Percentiles rank a stretch among this genome's conserved stretches.
Evolutionary conservation across 2,329 filamentous ascomycete genomes (phyloP).

Genomic region (Gnomoniopsis smithogilvyi): DNA sequence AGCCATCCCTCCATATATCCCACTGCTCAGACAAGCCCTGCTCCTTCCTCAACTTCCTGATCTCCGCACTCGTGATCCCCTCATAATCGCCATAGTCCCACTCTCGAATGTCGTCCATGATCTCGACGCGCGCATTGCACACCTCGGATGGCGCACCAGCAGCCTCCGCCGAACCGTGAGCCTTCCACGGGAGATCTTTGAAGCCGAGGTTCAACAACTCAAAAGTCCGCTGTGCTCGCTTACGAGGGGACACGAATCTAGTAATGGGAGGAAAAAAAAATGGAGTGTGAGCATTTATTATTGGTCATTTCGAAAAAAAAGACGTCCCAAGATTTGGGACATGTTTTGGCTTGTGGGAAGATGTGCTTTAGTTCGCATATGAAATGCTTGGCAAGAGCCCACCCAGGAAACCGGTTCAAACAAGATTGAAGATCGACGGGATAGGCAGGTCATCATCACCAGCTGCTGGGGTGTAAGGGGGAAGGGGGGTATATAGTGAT

Average conservation of each 20-base stretch:
- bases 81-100: slow-evolving; percentile 91
- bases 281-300: too few species aligned
- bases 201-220: slow-evolving; percentile 78
- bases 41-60: slow-evolving; percentile 54
- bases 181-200: slow-evolving; percentile 69
- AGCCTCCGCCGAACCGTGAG: slow-evolving; percentile 36
- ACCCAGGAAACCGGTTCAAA: not conserved
- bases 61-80: slow-evolving; percentile 70
- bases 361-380: slow-evolving; percentile 13
- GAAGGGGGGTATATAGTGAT: too few species aligned
- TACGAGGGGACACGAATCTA: slow-evolving; percentile 82
- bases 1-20: slow-evolving; percentile 91
- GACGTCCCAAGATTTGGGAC: too few species aligned
- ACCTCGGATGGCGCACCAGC: slow-evolving; percentile 32
- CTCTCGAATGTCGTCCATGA: slow-evolving; percentile 72
- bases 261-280: not conserved
- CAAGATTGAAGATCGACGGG: not conserved
- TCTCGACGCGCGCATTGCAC: slow-evolving; percentile 59
- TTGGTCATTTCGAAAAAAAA: too few species aligned
- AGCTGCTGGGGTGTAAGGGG: too few species aligned
- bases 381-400: not conserved
- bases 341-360: too few species aligned
- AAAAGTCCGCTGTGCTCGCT: slow-evolving; percentile 83
- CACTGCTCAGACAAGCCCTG: slow-evolving; percentile 59
- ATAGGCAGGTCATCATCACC: not conserved